These are phyloP conservation scores for Bifiguratus adelaidae DNA, from an alignment of 192 early-diverging fungal species.

Conservation along the genomic window DNA sequence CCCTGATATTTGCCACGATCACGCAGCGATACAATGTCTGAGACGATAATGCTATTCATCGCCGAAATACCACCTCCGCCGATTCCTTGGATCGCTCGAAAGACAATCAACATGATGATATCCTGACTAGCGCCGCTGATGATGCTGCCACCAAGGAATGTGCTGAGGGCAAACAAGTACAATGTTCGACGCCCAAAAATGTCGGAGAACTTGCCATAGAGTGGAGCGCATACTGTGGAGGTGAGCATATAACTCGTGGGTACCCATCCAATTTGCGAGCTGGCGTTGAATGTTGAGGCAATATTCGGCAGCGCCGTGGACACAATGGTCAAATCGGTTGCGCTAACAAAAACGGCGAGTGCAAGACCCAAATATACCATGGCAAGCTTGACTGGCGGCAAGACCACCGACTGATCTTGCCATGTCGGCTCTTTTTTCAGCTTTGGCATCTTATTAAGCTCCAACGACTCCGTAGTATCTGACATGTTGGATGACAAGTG, in stretches of 20 bases:
- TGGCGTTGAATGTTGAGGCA: constrained; percentile 45
- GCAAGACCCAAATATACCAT: too few relatives aligned
- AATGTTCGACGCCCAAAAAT: constrained; percentile 53
- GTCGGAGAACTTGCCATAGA: constrained; percentile 72
- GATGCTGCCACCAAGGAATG: constrained; percentile 66
- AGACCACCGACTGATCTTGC: too few relatives aligned
- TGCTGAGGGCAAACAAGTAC: constrained; percentile 59
- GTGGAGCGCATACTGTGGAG: constrained; percentile 52
- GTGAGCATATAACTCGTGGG: constrained; percentile 50
- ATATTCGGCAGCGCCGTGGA: constrained; percentile 59
- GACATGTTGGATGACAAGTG: too few relatives aligned
- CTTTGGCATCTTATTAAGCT: too few relatives aligned
- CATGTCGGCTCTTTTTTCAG: too few relatives aligned
- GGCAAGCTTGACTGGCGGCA: too few relatives aligned
- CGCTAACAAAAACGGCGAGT: too few relatives aligned
- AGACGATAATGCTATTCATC: constrained; percentile 63
- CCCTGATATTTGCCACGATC: constrained; percentile 83
- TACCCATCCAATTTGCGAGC: constrained; percentile 64
- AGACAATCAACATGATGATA: constrained; percentile 58
- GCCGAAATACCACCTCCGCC: constrained; percentile 73
- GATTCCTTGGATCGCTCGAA: constrained; percentile 71
- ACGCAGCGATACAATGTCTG: constrained; percentile 66
- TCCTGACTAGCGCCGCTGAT: constrained; percentile 29
- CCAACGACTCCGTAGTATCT: too few relatives aligned
- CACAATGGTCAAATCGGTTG: too few relatives aligned